Evolutionary conservation across 331 rosid species (phyloP).

Genomic region (Malus hybrid): DNA sequence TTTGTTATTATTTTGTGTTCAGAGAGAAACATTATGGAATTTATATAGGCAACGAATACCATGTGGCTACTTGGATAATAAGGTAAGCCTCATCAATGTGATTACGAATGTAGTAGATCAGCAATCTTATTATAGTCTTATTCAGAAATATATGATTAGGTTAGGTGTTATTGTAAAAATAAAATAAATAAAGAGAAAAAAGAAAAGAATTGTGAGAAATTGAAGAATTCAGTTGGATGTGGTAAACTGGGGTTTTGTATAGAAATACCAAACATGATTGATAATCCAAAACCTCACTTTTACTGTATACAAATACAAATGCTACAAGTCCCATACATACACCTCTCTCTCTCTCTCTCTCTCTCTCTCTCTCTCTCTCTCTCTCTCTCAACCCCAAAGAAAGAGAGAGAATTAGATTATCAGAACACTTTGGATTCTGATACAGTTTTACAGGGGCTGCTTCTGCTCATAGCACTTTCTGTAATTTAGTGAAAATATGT

Average conservation of each 20-base stretch:
- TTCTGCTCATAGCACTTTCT: not conserved
- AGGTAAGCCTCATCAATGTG: too few relatives aligned
- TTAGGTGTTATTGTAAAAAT: too few relatives aligned
- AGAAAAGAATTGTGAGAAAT: not conserved
- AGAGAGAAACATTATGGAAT: too few relatives aligned
- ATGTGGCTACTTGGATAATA: too few relatives aligned
- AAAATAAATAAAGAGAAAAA: not conserved
- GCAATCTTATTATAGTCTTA: too few relatives aligned
- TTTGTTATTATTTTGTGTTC: too few relatives aligned
- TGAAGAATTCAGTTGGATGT: not conserved
- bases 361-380: too few relatives aligned
- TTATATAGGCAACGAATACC: too few relatives aligned
- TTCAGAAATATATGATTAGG: too few relatives aligned
- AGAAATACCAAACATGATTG: not conserved
- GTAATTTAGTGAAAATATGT: not conserved
- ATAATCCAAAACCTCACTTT: not conserved
- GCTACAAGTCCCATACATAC: not conserved
- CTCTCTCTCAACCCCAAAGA: not conserved
- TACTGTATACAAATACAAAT: not conserved
- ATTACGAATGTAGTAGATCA: too few relatives aligned
- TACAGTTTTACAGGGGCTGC: not conserved
- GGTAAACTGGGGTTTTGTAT: not conserved
- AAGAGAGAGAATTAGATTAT: not conserved
- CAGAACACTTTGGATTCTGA: not conserved
- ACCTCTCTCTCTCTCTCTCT: not conserved